Percentiles rank a stretch among this genome's conserved stretches.
Evolutionary conservation across 1,284 basidiomycete species (phyloP).

Genomic region (Exsudoporus floridanus): DNA sequence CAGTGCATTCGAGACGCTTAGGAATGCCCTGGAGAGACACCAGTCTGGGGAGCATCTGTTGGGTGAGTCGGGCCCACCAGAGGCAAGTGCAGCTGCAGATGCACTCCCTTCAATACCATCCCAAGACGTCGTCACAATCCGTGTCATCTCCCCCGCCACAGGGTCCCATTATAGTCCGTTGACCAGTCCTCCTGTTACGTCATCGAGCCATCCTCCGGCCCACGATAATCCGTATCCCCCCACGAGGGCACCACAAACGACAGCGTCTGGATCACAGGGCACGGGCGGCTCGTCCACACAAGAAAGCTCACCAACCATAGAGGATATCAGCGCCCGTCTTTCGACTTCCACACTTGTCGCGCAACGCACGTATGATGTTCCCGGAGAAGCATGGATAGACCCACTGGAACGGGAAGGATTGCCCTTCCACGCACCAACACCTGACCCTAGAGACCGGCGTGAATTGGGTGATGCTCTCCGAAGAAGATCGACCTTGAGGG

Average conservation of each 20-base stretch:
- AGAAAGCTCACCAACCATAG: conserved; percentile 2
- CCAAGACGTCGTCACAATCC: background rate
- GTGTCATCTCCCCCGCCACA: background rate
- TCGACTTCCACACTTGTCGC: conserved; percentile 21
- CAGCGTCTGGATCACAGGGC: background rate
- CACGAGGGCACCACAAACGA: conserved; percentile 1
- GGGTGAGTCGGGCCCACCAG: conserved; percentile 8
- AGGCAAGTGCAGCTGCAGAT: background rate
- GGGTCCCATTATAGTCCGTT: conserved; percentile 2
- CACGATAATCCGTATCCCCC: conserved; percentile 24
- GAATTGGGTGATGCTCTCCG: conserved; percentile 1
- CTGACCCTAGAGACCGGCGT: background rate
- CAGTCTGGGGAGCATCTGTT: conserved; percentile 20
- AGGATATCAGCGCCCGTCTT: conserved; percentile 1
- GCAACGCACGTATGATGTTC: conserved; percentile 35
- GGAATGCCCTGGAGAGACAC: conserved; percentile 43
- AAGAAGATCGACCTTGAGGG: conserved; percentile 19
- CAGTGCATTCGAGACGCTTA: conserved; percentile 50
- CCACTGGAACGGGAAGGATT: conserved; percentile 44
- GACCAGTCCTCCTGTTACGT: background rate
- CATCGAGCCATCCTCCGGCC: background rate
- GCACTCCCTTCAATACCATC: background rate
- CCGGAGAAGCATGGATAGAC: conserved; percentile 44
- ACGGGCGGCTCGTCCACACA: conserved; percentile 5
- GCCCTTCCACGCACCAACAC: conserved; percentile 27